Conservation (phyloP, 768 basidiomycete species). For the Russula dissimulans region DNA sequence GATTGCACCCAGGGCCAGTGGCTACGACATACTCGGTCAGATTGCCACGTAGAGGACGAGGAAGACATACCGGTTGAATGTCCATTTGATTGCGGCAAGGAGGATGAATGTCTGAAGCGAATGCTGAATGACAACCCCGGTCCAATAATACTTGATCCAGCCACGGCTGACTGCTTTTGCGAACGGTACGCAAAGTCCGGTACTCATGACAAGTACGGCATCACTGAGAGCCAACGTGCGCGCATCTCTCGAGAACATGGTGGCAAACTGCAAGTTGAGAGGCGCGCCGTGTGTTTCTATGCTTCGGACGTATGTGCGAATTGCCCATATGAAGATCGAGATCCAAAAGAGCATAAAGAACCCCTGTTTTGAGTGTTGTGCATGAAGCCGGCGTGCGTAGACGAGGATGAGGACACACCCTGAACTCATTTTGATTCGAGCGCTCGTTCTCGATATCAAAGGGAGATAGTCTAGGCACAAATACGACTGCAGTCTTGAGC, state of each 20-base stretch:
- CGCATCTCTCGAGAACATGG: constrained; percentile 82
- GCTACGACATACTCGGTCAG: constrained; percentile 29
- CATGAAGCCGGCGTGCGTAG: neutral
- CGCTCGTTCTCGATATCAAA: constrained; percentile 76
- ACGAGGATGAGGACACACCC: constrained; percentile 33
- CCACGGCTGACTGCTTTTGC: constrained; percentile 66
- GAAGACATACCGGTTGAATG: constrained; percentile 58
- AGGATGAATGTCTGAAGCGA: constrained; percentile 64
- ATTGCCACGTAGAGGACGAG: neutral
- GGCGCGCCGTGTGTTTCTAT: constrained; percentile 72
- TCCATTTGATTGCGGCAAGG: constrained; percentile 75
- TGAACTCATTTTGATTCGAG: constrained; percentile 76
- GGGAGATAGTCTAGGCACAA: constrained; percentile 74
- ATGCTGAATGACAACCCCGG: constrained; percentile 74
- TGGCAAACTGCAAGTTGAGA: constrained; percentile 71
- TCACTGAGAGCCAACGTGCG: constrained; percentile 78
- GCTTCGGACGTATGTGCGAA: constrained; percentile 68
- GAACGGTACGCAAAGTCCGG: constrained; percentile 74
- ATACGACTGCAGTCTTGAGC: constrained; percentile 74
- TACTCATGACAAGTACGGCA: constrained; percentile 66
- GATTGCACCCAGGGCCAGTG: constrained; percentile 98
- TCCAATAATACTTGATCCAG: constrained; percentile 75
- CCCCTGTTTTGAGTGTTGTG: constrained; percentile 39
- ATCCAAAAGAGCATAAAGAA: constrained; percentile 96
- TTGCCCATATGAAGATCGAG: constrained; percentile 71